Percentiles rank a stretch among this genome's conserved stretches.
Evolutionary conservation across 2,329 filamentous ascomycete genomes (phyloP).

Genomic region (Didymella exigua): DNA sequence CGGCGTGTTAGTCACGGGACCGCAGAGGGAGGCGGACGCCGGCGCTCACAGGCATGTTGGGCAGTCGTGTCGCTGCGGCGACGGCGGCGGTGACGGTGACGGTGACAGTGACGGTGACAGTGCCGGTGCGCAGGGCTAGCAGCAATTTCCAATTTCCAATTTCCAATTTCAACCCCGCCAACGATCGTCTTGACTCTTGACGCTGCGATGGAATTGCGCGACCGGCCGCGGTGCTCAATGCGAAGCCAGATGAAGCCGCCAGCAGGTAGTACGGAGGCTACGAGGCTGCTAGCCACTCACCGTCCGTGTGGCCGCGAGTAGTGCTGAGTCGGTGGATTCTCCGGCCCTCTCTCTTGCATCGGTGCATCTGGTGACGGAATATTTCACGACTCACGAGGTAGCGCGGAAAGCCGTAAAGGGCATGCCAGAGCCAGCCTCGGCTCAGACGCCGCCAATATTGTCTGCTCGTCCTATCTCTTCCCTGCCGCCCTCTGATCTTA

Average conservation of each 20-base stretch:
- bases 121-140: too few species aligned
- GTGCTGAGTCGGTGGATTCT: constrained; percentile 26
- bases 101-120: too few species aligned
- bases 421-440: constrained; percentile 26
- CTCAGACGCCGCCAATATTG: constrained; percentile 11
- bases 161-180: background rate
- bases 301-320: background rate
- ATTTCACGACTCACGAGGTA: constrained; percentile 24
- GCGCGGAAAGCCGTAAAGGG: background rate
- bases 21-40: constrained; percentile 15
- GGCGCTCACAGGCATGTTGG: constrained; percentile 36
- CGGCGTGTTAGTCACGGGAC: constrained; percentile 26
- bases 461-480: background rate
- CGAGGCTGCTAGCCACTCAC: background rate
- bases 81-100: background rate
- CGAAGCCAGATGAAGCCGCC: constrained; percentile 2
- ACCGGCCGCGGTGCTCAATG: constrained; percentile 15
- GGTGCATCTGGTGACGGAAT: constrained; percentile 29
- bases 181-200: too few species aligned
- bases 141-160: too few species aligned
- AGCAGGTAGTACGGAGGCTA: constrained; percentile 8
- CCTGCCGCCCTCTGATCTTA: constrained; percentile 1
- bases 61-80: background rate
- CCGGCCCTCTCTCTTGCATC: constrained; percentile 15
- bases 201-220: constrained; percentile 7